A percentile compares a stretch with the other conserved stretches of the same genome.
Conservation (phyloP, 2,329 filamentous ascomycete species). For the Knufia petricola region DNA sequence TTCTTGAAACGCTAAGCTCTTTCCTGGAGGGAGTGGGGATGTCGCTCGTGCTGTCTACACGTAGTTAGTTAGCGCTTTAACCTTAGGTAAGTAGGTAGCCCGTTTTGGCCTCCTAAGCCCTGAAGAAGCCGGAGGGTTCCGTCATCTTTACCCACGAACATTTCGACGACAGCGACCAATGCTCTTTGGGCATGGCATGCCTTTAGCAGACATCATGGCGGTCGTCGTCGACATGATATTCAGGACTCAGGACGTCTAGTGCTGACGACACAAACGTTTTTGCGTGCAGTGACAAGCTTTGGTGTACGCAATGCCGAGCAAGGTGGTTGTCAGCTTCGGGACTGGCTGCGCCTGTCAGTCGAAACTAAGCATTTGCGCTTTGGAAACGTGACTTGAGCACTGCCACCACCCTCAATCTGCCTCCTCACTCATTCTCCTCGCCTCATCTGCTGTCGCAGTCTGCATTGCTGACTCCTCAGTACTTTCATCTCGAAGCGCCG, state of each 20-base stretch:
- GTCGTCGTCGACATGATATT: neutral
- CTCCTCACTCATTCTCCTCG: neutral
- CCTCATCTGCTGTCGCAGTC: neutral
- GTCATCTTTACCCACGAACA: too few species aligned
- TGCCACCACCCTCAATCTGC: neutral
- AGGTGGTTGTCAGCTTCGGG: neutral
- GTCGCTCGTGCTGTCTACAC: too few species aligned
- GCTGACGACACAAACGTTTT: neutral
- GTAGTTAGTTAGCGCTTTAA: too few species aligned
- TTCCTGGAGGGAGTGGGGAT: too few species aligned
- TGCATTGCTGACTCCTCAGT: neutral
- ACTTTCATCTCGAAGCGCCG: neutral
- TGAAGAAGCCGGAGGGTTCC: too few species aligned
- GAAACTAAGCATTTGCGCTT: neutral
- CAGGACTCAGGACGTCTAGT: neutral
- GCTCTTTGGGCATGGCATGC: too few species aligned
- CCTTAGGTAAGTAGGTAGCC: too few species aligned
- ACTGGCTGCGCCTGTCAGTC: neutral
- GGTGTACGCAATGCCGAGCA: neutral
- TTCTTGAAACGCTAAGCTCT: too few species aligned
- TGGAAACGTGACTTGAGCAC: neutral
- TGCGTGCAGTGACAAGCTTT: neutral
- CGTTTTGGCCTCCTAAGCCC: too few species aligned
- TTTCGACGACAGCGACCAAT: too few species aligned
- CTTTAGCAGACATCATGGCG: too few species aligned